Conservation (phyloP, 2,329 filamentous ascomycete species). For the Epichloe glyceriae region DNA sequence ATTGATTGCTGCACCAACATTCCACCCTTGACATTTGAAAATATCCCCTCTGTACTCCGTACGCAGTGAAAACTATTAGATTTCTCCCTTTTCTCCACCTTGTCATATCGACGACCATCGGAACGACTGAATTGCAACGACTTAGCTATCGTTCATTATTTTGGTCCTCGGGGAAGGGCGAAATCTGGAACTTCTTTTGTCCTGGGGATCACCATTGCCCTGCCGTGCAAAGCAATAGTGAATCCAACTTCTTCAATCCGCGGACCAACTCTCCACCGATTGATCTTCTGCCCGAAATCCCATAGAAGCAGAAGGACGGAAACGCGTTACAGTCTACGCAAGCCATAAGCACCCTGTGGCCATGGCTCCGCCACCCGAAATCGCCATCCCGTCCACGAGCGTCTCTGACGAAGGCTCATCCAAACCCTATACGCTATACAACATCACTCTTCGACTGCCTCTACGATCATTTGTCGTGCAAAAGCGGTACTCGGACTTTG, state of each 20-base stretch:
- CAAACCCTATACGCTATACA: constrained; percentile 66
- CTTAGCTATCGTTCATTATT: neutral
- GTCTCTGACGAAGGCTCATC: constrained; percentile 35
- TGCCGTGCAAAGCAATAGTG: neutral
- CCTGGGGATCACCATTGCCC: neutral
- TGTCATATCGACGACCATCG: too few species aligned
- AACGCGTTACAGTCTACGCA: neutral
- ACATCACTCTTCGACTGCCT: constrained; percentile 63
- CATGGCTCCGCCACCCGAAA: constrained; percentile 54
- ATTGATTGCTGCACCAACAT: too few species aligned
- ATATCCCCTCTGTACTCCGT: neutral
- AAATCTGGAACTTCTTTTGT: neutral
- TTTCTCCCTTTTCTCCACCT: too few species aligned
- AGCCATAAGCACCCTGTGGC: constrained; percentile 4
- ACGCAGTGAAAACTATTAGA: neutral
- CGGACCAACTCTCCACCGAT: neutral
- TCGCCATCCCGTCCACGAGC: constrained; percentile 55
- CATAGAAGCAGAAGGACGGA: neutral
- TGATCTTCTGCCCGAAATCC: neutral
- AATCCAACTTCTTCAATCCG: neutral
- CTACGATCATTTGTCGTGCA: constrained; percentile 62
- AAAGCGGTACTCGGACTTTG: constrained; percentile 76
- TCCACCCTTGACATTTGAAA: neutral
- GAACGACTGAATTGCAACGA: neutral
- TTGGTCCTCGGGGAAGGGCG: neutral